Percentiles rank a stretch among this genome's conserved stretches.
Evolutionary conservation across 495 filamentous ascomycete species (phyloP).

Genomic region (Stereocaulon alpinum): DNA sequence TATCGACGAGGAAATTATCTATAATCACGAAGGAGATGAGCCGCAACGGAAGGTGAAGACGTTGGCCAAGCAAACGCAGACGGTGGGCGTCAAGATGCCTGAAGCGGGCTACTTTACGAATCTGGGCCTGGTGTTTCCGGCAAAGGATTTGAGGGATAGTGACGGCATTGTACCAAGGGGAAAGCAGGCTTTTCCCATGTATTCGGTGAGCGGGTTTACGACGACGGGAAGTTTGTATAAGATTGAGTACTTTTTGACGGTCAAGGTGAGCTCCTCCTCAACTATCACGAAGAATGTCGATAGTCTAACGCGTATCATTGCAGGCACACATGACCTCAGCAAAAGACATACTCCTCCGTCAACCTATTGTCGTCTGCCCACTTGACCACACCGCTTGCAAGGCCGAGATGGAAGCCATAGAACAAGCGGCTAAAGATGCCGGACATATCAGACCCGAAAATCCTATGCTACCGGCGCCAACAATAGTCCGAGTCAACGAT

Average conservation of each 20-base stretch:
- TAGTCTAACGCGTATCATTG: neutral
- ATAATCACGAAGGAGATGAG: constrained; percentile 97
- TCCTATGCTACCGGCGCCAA: constrained; percentile 72
- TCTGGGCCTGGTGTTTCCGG: constrained; percentile 80
- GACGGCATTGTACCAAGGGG: constrained; percentile 82
- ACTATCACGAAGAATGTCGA: neutral
- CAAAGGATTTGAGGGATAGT: constrained; percentile 75
- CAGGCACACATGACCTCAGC: constrained; percentile 88
- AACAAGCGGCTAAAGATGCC: constrained; percentile 88
- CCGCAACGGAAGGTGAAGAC: constrained; percentile 82
- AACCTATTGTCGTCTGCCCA: constrained; percentile 93
- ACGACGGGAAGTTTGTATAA: constrained; percentile 93
- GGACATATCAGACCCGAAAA: constrained; percentile 77
- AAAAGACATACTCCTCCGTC: constrained; percentile 78
- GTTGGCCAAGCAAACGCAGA: constrained; percentile 72
- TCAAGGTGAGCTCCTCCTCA: constrained; percentile 56
- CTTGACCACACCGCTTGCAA: constrained; percentile 92
- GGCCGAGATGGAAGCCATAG: constrained; percentile 96
- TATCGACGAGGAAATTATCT: constrained; percentile 95
- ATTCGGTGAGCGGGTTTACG: constrained; percentile 80
- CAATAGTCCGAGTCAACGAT: constrained; percentile 71
- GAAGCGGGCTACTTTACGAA: constrained; percentile 85
- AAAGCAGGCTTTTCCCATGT: constrained; percentile 80
- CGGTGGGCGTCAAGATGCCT: constrained; percentile 69
- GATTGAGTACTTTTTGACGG: constrained; percentile 90